Evolutionary conservation across 2,329 filamentous ascomycete genomes (phyloP), one percentile per base, ranked within the genome.

Genomic region (Basipetospora sp.): DNA sequence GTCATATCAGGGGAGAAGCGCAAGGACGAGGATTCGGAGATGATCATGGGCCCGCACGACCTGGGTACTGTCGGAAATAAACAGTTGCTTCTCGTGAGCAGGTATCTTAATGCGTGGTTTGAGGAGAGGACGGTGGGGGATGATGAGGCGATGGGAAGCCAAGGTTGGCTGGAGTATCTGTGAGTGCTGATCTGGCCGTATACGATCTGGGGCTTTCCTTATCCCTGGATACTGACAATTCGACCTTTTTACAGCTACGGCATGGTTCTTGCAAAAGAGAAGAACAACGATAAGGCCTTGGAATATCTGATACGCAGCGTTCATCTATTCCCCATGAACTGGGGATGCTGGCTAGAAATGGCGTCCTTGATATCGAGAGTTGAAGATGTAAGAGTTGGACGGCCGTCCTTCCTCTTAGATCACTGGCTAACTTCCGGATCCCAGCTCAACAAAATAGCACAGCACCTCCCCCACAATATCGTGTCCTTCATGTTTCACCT

Each of bases 261-360:
- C 8, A 80, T 96, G 59, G 77, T 94, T 11, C 65, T 96, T 14
- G 73, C 84, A 26, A 94, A 87, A 56, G 80, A 87, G 43, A 93
- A 93, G 58, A 94, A 90, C 49, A 86, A 93, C 47, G 70, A 77
- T 31, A 70, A 81, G 42, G 90, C 90, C 2, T 77, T 88, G 56
- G 74, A 81, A 44, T 94, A 82, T 69, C 68, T 98, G n/a, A 66
- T 94, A 36, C 72, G 76, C 44, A 94, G 87, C 51, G 83, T 94
- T 8, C 82, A 92, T 53, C 63, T 85, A 29, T 93, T 86, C 50
- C 83, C 86, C 1, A 94, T 87, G 71, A 94, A 96, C 53, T 98
- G 90, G 90, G 85, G 86, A 6, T 87, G 86, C 43, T 98, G 90
- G 90, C 71, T 90, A 41, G 90, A 98, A 59, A 73, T 98, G 55